Conservation (phyloP, 257 asterid genomes). For the Solanum ossicruentum region DNA sequence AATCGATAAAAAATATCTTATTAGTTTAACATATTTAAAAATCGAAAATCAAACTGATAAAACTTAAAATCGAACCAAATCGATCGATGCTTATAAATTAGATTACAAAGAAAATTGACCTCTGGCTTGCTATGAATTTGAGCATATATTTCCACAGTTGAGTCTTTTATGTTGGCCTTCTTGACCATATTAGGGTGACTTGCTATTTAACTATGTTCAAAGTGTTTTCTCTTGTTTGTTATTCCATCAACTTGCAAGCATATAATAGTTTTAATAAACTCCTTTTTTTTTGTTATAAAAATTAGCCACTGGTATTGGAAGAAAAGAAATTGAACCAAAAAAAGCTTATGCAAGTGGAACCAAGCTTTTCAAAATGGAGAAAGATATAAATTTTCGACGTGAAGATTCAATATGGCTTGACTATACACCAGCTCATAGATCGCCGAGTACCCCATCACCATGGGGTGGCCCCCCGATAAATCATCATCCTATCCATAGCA, state of each 20-base stretch:
- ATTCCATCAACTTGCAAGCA: not conserved
- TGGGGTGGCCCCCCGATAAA: not conserved
- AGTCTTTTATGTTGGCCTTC: too few relatives aligned
- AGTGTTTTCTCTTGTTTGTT: not conserved
- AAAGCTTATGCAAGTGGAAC: not conserved
- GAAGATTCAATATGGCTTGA: not conserved
- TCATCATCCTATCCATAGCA: too few relatives aligned
- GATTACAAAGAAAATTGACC: too few relatives aligned
- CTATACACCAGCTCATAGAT: not conserved
- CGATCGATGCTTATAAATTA: too few relatives aligned
- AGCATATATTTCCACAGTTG: too few relatives aligned
- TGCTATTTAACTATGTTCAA: too few relatives aligned
- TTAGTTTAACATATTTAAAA: too few relatives aligned
- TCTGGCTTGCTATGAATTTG: too few relatives aligned
- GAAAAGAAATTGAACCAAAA: not conserved
- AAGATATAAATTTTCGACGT: not conserved
- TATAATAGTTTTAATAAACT: not conserved
- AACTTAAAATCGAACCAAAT: too few relatives aligned
- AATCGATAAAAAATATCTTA: too few relatives aligned
- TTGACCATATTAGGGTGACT: too few relatives aligned
- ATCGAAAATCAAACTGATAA: too few relatives aligned
- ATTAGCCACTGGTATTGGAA: not conserved
- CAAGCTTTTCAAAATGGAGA: not conserved
- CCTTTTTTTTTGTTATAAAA: not conserved
- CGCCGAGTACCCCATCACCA: not conserved